Conservation (phyloP, 1,284 basidiomycete genomes). For the Apiotrichum gracile region DNA sequence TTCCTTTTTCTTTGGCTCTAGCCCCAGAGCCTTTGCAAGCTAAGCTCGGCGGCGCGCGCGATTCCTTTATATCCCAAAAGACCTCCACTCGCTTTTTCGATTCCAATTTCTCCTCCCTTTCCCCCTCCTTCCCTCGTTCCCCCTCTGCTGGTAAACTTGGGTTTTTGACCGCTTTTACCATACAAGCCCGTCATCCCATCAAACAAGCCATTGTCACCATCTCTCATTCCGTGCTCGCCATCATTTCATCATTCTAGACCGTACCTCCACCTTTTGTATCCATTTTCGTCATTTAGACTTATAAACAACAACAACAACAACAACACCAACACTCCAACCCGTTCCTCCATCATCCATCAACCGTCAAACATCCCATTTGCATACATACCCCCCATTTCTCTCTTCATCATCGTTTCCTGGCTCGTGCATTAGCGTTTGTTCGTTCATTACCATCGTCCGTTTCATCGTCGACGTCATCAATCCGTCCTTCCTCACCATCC, state of each 20-base stretch:
- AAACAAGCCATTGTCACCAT: background rate
- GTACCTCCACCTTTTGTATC: background rate
- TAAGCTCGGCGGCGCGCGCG: no score
- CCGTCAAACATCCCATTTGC: background rate
- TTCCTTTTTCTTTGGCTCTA: background rate
- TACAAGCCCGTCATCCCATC: background rate
- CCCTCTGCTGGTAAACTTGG: background rate
- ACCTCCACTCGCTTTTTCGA: background rate
- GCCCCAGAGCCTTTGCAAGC: background rate
- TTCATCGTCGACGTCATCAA: background rate
- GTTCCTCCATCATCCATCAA: background rate
- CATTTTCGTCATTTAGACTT: background rate
- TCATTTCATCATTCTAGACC: background rate
- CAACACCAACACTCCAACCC: background rate
- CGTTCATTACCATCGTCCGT: background rate
- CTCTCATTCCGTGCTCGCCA: background rate
- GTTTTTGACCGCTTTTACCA: background rate
- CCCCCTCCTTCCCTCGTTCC: background rate
- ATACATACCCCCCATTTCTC: background rate
- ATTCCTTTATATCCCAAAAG: conserved; percentile 1
- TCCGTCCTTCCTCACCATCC: background rate
- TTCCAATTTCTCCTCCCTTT: background rate
- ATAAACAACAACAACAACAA: background rate
- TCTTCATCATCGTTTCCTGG: no score
- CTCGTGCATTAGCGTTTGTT: no score